Evolutionary conservation across 805 yeast species (phyloP).

Genomic region (Komagataella pastoris): DNA sequence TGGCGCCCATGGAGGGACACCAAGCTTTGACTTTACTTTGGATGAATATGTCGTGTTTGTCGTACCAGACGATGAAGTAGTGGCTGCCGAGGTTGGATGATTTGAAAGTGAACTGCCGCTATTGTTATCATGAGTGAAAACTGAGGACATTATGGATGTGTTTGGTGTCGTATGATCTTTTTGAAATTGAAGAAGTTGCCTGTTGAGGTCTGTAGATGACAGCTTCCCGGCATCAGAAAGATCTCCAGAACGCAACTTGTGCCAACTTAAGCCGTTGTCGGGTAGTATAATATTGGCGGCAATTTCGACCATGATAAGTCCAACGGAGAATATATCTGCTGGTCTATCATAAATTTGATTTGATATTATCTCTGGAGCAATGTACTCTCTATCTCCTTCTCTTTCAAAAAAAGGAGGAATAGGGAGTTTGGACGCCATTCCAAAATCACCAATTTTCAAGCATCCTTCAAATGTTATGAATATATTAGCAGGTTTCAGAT

Average conservation of each 20-base stretch:
- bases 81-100: constrained; percentile 11
- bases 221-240: constrained; percentile 87
- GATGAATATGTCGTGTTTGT: background rate
- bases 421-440: constrained; percentile 80
- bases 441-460: constrained; percentile 92
- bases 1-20: constrained; percentile 80
- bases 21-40: constrained; percentile 6
- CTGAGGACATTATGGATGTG: background rate
- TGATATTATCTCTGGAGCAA: constrained; percentile 90
- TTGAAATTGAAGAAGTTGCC: constrained; percentile 7
- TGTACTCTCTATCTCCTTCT: constrained; percentile 95
- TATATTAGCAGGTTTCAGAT: constrained; percentile 90
- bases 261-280: constrained; percentile 95
- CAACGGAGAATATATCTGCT: constrained; percentile 92
- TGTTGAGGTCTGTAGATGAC: constrained; percentile 50
- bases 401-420: constrained; percentile 64
- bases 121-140: background rate
- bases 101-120: background rate
- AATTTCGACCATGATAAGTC: constrained; percentile 83
- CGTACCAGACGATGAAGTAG: background rate
- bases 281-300: constrained; percentile 94
- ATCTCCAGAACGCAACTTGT: constrained; percentile 88
- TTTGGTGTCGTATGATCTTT: background rate
- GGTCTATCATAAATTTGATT: constrained; percentile 75
- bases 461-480: constrained; percentile 91